Conservation (phyloP, 1,284 basidiomycete genomes). For the Schizophyllum amplum region DNA sequence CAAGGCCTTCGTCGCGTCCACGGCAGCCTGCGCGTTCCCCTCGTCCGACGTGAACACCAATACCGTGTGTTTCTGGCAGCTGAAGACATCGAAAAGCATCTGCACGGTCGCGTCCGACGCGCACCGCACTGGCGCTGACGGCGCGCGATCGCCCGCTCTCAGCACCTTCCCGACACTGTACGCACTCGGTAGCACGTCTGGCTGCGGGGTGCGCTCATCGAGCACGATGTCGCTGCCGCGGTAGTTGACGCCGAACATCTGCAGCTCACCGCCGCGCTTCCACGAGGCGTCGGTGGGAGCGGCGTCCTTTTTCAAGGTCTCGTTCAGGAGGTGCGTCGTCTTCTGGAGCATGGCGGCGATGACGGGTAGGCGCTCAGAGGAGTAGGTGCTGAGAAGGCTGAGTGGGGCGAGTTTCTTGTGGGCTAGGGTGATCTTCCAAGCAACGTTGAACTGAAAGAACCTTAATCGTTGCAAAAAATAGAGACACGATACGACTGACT, state of each 20-base stretch:
- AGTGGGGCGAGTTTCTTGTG: conserved; percentile 22
- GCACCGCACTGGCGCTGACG: background rate
- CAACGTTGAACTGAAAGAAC: conserved; percentile 24
- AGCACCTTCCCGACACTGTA: background rate
- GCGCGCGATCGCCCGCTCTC: background rate
- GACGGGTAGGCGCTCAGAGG: conserved; percentile 29
- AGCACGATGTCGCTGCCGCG: too few species aligned
- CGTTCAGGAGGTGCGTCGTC: conserved; percentile 15
- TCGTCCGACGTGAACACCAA: background rate
- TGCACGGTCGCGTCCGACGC: background rate
- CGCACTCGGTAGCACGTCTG: background rate
- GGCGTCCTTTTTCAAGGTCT: too few species aligned
- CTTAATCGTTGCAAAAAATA: background rate
- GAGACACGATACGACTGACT: background rate
- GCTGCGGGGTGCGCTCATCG: too few species aligned
- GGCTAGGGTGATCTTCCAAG: conserved; percentile 34
- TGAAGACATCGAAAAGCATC: background rate
- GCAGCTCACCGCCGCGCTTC: too few species aligned
- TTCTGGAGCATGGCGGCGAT: conserved; percentile 26
- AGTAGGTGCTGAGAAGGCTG: conserved; percentile 26
- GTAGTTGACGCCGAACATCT: too few species aligned
- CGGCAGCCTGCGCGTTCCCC: background rate
- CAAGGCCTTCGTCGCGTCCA: background rate
- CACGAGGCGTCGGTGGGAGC: too few species aligned
- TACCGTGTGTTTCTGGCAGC: background rate